phyloP scores from a whole-genome alignment of 2,329 filamentous ascomycete genomes.

The Albophoma yamanashiensis region DNA sequence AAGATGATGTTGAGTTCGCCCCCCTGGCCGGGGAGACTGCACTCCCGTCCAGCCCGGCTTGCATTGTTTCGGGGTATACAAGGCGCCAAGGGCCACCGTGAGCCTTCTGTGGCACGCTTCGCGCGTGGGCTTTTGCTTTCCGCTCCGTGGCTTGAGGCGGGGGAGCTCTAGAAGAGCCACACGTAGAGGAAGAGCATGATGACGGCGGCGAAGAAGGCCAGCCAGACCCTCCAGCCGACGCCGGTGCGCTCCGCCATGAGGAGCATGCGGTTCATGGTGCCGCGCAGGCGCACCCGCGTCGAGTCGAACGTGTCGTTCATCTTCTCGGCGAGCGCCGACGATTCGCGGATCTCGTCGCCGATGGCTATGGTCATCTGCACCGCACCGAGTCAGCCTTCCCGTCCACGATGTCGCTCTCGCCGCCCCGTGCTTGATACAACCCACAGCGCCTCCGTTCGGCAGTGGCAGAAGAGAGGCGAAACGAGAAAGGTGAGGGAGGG shows the following conservation, averaged over 20 bases:
- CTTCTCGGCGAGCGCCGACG: constrained; percentile 76
- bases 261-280: constrained; percentile 96
- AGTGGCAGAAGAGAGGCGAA: background rate
- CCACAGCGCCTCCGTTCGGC: background rate
- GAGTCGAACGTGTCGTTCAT: constrained; percentile 94
- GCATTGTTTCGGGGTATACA: no score
- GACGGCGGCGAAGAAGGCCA: constrained; percentile 78
- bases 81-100: background rate
- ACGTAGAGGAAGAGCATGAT: constrained; percentile 82
- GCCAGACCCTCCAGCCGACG: constrained; percentile 93
- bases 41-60: background rate
- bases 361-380: constrained; percentile 78
- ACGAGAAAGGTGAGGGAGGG: constrained; percentile 1
- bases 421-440: no score
- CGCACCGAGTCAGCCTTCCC: background rate
- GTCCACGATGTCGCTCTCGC: no score
- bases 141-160: background rate
- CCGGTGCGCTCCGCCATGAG: constrained; percentile 90
- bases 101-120: background rate
- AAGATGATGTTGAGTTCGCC: background rate
- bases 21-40: background rate
- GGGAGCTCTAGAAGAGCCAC: constrained; percentile 62
- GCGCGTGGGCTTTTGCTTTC: background rate
- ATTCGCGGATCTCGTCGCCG: constrained; percentile 89
- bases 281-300: constrained; percentile 67